These are phyloP conservation scores for Poronia punctata DNA, from an alignment of 495 filamentous ascomycete species.

Conservation along the genomic window DNA sequence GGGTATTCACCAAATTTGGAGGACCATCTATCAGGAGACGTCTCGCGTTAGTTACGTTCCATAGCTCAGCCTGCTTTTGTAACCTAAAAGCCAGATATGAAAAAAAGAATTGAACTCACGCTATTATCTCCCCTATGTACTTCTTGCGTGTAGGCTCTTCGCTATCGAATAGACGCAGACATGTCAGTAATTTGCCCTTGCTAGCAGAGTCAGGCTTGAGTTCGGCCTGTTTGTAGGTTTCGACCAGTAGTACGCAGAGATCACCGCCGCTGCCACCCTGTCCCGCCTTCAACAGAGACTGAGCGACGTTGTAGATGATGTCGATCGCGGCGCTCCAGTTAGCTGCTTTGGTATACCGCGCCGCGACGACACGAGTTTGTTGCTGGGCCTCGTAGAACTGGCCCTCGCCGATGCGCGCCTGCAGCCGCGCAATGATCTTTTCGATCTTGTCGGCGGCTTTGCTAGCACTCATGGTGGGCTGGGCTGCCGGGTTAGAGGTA, in stretches of 20 bases:
- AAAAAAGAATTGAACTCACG: conserved; percentile 37
- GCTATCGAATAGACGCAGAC: conserved; percentile 71
- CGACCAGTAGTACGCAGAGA: conserved; percentile 74
- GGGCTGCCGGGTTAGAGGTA: neutral
- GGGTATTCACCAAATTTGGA: conserved; percentile 77
- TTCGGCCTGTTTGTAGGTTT: conserved; percentile 80
- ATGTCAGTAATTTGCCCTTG: conserved; percentile 50
- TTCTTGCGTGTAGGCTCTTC: conserved; percentile 87
- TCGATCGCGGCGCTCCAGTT: conserved; percentile 83
- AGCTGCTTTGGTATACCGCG: conserved; percentile 77
- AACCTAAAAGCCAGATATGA: conserved; percentile 1
- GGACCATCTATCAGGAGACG: conserved; percentile 59
- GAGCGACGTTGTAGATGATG: conserved; percentile 76
- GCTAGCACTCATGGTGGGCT: conserved; percentile 21
- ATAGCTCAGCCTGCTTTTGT: conserved; percentile 1
- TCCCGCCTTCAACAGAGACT: conserved; percentile 76
- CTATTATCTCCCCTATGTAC: conserved; percentile 81
- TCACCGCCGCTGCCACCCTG: conserved; percentile 92
- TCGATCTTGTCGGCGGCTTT: conserved; percentile 40
- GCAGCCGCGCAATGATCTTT: conserved; percentile 43
- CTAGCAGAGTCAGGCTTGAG: conserved; percentile 59
- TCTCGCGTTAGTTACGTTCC: conserved; percentile 12
- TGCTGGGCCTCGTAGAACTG: conserved; percentile 97
- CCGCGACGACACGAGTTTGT: conserved; percentile 88
- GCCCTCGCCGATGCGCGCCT: conserved; percentile 77